Percentiles rank a stretch among this genome's conserved stretches.
These are phyloP conservation scores for Phytomonas sp. DNA, from an alignment of 208 protist species.

Conservation along the genomic window DNA sequence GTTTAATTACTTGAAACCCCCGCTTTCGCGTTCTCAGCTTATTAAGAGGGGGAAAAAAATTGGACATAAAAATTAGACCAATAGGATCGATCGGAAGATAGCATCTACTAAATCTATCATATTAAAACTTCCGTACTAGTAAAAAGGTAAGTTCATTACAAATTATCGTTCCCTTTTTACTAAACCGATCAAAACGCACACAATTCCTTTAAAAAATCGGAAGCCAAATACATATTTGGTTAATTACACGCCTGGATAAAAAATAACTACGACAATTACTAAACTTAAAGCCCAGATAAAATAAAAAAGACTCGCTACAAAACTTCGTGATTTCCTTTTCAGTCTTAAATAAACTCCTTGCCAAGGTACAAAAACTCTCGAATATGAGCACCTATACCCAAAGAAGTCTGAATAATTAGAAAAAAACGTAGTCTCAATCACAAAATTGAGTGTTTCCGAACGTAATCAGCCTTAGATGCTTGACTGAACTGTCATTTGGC, in stretches of 20 bases:
- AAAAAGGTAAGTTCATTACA: not conserved
- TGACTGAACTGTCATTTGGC: conserved; percentile 8
- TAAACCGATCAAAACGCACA: not conserved
- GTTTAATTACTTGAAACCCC: not conserved
- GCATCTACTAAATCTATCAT: not conserved
- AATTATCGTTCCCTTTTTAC: not conserved
- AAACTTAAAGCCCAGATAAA: conserved; percentile 3
- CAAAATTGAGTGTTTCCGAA: not conserved
- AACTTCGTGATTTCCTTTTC: conserved; percentile 1
- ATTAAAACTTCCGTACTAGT: not conserved
- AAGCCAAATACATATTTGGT: not conserved
- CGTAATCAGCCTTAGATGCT: conserved; percentile 9
- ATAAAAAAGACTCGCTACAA: not conserved
- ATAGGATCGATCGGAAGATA: not conserved
- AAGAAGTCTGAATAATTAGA: not conserved
- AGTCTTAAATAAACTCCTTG: not conserved
- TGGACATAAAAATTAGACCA: not conserved
- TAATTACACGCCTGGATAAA: not conserved
- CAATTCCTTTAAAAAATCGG: not conserved
- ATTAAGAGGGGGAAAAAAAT: not conserved
- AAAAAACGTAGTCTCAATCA: not conserved
- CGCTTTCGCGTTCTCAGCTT: not conserved
- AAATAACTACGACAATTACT: not conserved
- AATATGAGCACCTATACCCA: not conserved
- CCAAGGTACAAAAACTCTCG: not conserved